Base-by-base conservation (phyloP, 2,329 filamentous ascomycete genomes). In the Aspergillus sp. region DNA sequence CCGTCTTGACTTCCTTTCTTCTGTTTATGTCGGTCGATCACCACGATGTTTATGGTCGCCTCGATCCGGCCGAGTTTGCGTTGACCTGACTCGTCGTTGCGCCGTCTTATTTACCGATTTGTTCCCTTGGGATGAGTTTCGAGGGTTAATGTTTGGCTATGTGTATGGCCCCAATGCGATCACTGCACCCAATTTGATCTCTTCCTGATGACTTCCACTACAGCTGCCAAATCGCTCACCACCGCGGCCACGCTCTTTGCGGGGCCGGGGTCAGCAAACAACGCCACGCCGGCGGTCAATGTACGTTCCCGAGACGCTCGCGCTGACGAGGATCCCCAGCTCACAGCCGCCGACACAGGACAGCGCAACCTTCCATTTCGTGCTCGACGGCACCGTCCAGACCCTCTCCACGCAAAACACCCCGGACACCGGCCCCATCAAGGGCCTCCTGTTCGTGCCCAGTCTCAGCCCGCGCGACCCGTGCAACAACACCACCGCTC, bases 391-490 rank as follows among this genome's bases (percentile, higher is more conserved):
- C 52, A 88, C 88, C 62, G 81, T 96, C 47, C 89, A 86, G 42
- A 95, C 90, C 0, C 78, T 97, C 13, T 89, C 89, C 3, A 84
- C 81, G 29, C 88, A 84, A 55, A 85, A 84, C 66, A 79, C 83
- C 48, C 78, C 81, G 29, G 70, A 78, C 36, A 83, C 86, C 58
- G 81, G 81, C 50, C 76, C 83, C 49, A 84, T 94, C 32, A 82
- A 84, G 58, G 93, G 93, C 56, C 81, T 97, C 14, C 80, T 97
- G 52, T 97, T 94, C 69, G 88, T 96, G 2, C 94, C 93, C 4
- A 83, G 86, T 54, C 78, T 96, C 38, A 68, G 73, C 5, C 52
- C 65, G 10, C 68, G 78, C 51, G 80, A 87, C 56, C 72, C 78
- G 0, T 97, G 92, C 74, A 78, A 79, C 65, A 76, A 83, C 14